Percentiles rank a stretch among this genome's conserved stretches.
phyloP scores from a whole-genome alignment of 305 asterid genomes.

The Fraxinus ornus region DNA sequence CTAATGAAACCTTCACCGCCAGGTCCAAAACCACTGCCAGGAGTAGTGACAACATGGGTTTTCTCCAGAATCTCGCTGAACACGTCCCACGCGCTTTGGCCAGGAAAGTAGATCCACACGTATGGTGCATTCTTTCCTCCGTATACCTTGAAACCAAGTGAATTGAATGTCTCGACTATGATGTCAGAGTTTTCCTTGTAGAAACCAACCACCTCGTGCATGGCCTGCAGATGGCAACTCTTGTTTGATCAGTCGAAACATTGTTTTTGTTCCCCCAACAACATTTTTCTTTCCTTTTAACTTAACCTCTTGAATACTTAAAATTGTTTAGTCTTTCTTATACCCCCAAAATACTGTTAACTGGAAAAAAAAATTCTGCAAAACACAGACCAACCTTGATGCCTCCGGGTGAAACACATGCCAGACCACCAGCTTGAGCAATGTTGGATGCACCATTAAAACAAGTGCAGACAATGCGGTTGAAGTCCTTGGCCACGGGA shows the following conservation, averaged over 20 bases:
- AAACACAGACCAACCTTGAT: conserved; percentile 55
- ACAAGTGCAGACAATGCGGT: conserved; percentile 85
- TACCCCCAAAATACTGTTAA: neutral
- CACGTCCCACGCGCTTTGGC: conserved; percentile 93
- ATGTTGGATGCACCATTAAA: conserved; percentile 97
- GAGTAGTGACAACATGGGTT: conserved; percentile 90
- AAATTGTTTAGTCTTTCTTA: neutral
- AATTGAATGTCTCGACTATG: conserved; percentile 78
- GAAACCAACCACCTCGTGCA: conserved; percentile 83
- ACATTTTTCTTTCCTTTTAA: neutral
- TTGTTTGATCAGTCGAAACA: neutral
- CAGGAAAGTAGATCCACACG: conserved; percentile 91
- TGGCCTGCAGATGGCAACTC: conserved; percentile 58
- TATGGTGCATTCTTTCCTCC: conserved; percentile 93
- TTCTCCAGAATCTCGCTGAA: conserved; percentile 86
- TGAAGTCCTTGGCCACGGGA: conserved; percentile 90
- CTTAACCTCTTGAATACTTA: neutral
- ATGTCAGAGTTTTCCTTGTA: conserved; percentile 87
- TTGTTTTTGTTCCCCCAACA: neutral
- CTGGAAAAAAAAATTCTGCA: neutral
- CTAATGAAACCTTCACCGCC: conserved; percentile 93
- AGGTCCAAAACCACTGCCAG: conserved; percentile 98
- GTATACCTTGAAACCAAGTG: conserved; percentile 86
- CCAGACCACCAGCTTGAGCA: conserved; percentile 94
- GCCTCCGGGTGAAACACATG: conserved; percentile 85